These are phyloP conservation scores for Chaetomium globosum DNA, from an alignment of 2,329 filamentous ascomycete genomes.

Conservation along the genomic window DNA sequence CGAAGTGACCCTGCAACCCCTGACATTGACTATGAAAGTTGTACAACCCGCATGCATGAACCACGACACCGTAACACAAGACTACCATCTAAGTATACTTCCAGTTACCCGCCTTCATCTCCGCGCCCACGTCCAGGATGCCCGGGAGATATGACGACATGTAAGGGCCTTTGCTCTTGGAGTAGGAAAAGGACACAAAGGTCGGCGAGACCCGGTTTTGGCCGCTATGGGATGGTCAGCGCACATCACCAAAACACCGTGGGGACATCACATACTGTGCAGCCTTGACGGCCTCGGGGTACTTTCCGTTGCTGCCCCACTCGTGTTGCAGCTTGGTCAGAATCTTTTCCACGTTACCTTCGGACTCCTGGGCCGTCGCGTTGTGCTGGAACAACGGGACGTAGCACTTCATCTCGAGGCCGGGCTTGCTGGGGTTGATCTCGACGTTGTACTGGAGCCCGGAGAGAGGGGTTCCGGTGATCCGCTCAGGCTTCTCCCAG, in stretches of 20 bases:
- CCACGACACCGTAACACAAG: background rate
- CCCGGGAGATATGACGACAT: conserved; percentile 18
- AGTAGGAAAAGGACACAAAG: conserved; percentile 21
- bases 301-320: conserved; percentile 19
- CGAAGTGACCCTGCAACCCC: background rate
- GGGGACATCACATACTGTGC: conserved; percentile 1
- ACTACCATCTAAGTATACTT: conserved; percentile 11
- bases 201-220: conserved; percentile 14
- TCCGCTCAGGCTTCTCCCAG: conserved; percentile 20
- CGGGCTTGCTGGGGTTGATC: conserved; percentile 16
- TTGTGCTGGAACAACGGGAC: conserved; percentile 22
- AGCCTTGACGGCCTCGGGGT: conserved; percentile 5
- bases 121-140: conserved; percentile 1
- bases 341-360: conserved; percentile 16
- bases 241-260: too few relatives aligned
- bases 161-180: conserved; percentile 18
- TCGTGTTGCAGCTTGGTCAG: conserved; percentile 15
- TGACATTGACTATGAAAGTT: background rate
- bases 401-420: conserved; percentile 20
- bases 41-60: background rate
- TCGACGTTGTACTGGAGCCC: conserved; percentile 24
- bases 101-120: conserved; percentile 15
- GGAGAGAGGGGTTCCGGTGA: conserved; percentile 9
- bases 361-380: conserved; percentile 3
- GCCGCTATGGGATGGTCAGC: conserved; percentile 9